These are phyloP conservation scores for Fusarium miscanthi DNA, from an alignment of 2,329 filamentous ascomycete genomes.

Conservation along the genomic window DNA sequence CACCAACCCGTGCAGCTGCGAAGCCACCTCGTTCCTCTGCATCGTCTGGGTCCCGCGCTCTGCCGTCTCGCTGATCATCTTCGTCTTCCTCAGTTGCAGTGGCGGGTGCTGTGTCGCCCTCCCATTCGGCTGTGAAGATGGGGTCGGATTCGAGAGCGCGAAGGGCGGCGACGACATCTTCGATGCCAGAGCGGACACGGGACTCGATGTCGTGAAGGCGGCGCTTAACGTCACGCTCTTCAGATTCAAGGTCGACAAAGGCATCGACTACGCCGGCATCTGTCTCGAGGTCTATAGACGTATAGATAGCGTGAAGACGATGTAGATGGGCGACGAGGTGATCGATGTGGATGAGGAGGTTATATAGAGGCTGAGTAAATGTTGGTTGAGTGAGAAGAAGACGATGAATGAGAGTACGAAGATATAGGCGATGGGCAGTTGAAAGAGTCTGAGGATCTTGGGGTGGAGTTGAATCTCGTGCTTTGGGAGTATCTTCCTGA, in stretches of 20 bases:
- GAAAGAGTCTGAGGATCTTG: conserved; percentile 89
- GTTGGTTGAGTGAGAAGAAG: conserved; percentile 72
- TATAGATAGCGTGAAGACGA: conserved; percentile 80
- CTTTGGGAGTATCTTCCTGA: conserved; percentile 41
- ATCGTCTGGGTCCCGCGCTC: conserved; percentile 55
- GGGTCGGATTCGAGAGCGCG: conserved; percentile 58
- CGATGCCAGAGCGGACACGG: conserved; percentile 74
- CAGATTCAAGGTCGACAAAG: conserved; percentile 75
- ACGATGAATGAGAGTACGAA: conserved; percentile 73
- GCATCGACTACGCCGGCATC: conserved; percentile 85
- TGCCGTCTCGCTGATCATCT: conserved; percentile 12
- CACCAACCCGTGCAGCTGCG: conserved; percentile 77
- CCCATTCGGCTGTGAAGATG: conserved; percentile 58
- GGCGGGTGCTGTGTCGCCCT: conserved; percentile 46
- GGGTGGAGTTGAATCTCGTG: conserved; percentile 35
- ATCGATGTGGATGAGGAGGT: conserved; percentile 79
- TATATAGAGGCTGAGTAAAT: conserved; percentile 74
- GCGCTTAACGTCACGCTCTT: conserved; percentile 75
- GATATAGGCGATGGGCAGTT: conserved; percentile 80
- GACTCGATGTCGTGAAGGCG: conserved; percentile 73
- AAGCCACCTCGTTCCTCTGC: conserved; percentile 59
- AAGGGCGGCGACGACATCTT: conserved; percentile 70
- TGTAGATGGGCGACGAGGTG: conserved; percentile 81
- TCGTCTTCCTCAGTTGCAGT: conserved; percentile 24
- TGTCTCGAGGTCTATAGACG: conserved; percentile 80